A percentile compares a stretch with the other conserved stretches of the same genome.
These are phyloP conservation scores for Capsicum chinense DNA, from an alignment of 257 asterid genomes.

Conservation along the genomic window DNA sequence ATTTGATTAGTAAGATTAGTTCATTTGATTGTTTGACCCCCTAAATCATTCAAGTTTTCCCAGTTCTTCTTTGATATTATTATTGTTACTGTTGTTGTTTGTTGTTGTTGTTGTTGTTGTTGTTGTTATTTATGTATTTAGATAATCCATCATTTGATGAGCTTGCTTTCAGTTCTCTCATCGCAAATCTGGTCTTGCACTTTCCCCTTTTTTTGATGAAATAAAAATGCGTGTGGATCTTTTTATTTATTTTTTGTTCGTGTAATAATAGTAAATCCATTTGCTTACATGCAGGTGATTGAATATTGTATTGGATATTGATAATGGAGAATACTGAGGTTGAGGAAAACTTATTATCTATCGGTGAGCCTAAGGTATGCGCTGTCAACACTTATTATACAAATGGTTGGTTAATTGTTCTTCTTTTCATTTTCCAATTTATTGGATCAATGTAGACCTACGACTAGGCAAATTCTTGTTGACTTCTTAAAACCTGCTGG, in stretches of 20 bases:
- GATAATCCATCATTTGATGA: background rate
- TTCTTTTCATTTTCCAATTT: background rate
- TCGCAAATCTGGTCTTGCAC: background rate
- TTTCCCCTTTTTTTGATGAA: too few species aligned
- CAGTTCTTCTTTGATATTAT: background rate
- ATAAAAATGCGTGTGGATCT: too few species aligned
- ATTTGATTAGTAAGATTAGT: background rate
- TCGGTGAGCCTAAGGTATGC: conserved; percentile 93
- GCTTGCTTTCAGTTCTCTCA: background rate
- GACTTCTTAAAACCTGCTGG: background rate
- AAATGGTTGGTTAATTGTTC: conserved; percentile 2
- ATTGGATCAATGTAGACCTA: conserved; percentile 21
- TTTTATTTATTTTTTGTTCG: background rate
- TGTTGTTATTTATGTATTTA: background rate
- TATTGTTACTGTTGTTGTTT: too few species aligned
- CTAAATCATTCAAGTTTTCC: background rate
- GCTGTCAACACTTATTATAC: background rate
- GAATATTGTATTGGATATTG: conserved; percentile 31
- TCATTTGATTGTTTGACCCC: background rate
- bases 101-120: too few species aligned
- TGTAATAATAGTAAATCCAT: background rate
- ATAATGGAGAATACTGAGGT: conserved; percentile 75
- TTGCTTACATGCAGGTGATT: conserved; percentile 46
- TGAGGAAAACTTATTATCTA: conserved; percentile 71
- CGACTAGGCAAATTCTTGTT: conserved; percentile 7